Evolutionary conservation across 805 yeast species (phyloP), one percentile per base, ranked within the genome.

Genomic region (Candida arabinofermentans): DNA sequence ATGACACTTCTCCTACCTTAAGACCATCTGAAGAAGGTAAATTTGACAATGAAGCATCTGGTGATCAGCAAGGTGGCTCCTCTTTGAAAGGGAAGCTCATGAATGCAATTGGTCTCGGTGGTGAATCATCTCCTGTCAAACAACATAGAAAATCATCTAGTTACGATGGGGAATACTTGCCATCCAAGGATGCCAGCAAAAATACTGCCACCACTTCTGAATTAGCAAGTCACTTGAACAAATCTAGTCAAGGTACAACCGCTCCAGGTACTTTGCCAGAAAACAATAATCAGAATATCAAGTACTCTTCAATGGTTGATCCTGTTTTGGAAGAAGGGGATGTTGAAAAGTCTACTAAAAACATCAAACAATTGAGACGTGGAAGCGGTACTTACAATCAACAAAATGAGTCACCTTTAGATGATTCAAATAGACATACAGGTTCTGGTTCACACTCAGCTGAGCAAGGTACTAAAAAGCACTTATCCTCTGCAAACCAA

Each of bases 251-350:
- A n/a, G n/a, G n/a, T n/a, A n/a, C n/a, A n/a, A n/a, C n/a, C n/a
- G 21, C 43, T 48, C 21, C 46, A 49, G n/a, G 49, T 41, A n/a
- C 24, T 42, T 31, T n/a, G n/a, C 50, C 50, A 18, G 30, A 35
- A 5, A 34, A 36, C 39, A 24, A 29, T 13, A 22, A 42, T 30
- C 41, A 47, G 6, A 57, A 59, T 33, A 47, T 50, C 31, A 46
- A 46, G 24, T 56, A 59, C 37, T 29, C 54, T 8, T 58, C 65
- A 4, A 26, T 59, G 55, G 60, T 59, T 27, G 62, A 60, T 33
- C 53, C 61, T 1, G 58, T 54, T 21, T 31, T 60, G 12, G 27
- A 39, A 9, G 40, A 46, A 16, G 39, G 37, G 4, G 58, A 57
- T 17, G 49, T 55, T 19, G 44, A 27, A 7, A 30, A 30, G n/a